Evolutionary conservation across 441 rosid species (phyloP), one percentile per base, ranked within the genome.

Genomic region (Manihot esculenta): DNA sequence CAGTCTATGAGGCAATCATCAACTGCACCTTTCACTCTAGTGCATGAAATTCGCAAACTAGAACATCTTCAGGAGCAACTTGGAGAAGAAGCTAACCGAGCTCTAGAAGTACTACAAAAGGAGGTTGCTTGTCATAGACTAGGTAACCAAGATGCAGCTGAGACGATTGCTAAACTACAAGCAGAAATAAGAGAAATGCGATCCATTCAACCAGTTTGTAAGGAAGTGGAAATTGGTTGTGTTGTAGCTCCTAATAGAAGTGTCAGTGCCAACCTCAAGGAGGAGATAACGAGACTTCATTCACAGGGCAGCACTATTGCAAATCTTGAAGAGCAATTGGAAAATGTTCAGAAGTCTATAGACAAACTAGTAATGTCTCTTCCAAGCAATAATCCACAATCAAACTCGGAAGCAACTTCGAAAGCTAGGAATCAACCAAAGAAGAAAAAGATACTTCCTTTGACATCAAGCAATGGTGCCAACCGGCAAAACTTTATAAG

Each of bases 91-190:
- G 99, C 99, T 68, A 89, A 93, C 72, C 84, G 90, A 72, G 99
- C 99, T 38, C 80, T 96, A 11, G 97, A 93, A 82, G 99, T 96
- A 27, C 86, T 96, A 51, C 99, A 96, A 72, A 93, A 96, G 82
- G 99, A 96, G 78, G 98, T 93, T 58, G 90, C 98, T 75, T 91
- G 96, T 74, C 98, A 96, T 74, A 86, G 97, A 80, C 85, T 91
- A 73, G 98, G 97, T 64, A 93, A 91, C 75, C 98, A 96, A 85
- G 97, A 96, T 86, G 98, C 98, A 75, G 99, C 99, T 3, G 97
- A 96, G 83, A 91, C 98, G 21, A 86, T 96, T 53, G 98, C 98
- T 18, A 96, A 90, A 82, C 85, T 93, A 78, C 99, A 91, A 79
- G 95, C 94, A 74, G 98, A 96, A 84, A 96, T 96, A 75, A 85